Evolutionary conservation across 192 early-diverging fungal genomes (phyloP), one percentile per base, ranked within the genome.

Genomic region (Endogone sp.): DNA sequence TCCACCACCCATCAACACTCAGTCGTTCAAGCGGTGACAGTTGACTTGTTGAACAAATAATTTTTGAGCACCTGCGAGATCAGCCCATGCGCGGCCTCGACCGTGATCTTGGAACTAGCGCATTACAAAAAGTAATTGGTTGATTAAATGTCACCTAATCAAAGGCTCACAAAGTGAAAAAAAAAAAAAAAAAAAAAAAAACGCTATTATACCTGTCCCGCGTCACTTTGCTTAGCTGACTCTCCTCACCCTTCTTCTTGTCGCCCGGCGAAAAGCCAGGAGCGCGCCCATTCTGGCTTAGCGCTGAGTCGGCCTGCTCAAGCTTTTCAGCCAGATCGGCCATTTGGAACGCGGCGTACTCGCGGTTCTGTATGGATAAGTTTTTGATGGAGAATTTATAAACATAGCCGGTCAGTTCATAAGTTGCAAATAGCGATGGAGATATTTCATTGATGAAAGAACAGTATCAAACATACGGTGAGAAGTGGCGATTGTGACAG

Each of bases 401-500:
- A 4, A 60, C 28, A 8, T 60, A 3, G 4, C 3, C 28, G 24
- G 24, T 9, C 3, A 62, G 29, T 22, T 62, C 3, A 3, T 30
- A 10, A 20, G 23, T 3, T 21, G 0, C 1, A 4, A 3, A 23
- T 56, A 68, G 79, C 11, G 49, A 55, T 24, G 9, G 20, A 28
- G 58, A 23, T 31, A 49, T 64, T 29, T 54, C 32, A 60, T 23
- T 24, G 24, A 57, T 26, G 55, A 28, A 31, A 54, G 66, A 22
- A 11, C 11, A 9, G 44, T 20, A 23, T 44, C 37, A 44, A 37
- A 60, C 82, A 76, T 88, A 89, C 92, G 59, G 93, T 88, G 21
- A 97, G 79, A 23, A 99, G 81, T 20, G 95, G 90, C 8, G 95
- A 95, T 75, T 95, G 93, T 21, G 95, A 92, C 26, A 99, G 82